Evolutionary conservation across 495 filamentous ascomycete genomes (phyloP).

Genomic region (Thozetella sp.): DNA sequence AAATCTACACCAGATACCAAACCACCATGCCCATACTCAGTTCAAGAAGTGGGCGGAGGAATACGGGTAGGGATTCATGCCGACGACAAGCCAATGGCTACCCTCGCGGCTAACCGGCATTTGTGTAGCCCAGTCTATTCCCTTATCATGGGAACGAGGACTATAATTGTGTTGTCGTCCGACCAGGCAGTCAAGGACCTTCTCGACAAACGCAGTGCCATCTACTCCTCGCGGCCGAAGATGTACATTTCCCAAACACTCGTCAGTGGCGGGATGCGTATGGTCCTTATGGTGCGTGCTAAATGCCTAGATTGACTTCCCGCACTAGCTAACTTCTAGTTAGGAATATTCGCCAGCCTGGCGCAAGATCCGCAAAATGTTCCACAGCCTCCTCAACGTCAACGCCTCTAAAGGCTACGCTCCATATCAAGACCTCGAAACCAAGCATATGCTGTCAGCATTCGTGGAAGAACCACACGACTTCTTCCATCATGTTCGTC

Average conservation of each 20-base stretch:
- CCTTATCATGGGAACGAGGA: constrained; percentile 27
- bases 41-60: constrained; percentile 28
- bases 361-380: constrained; percentile 30
- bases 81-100: not conserved
- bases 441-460: constrained; percentile 22
- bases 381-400: constrained; percentile 37
- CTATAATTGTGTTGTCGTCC: constrained; percentile 21
- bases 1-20: constrained; percentile 30
- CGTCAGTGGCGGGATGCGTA: constrained; percentile 9
- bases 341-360: constrained; percentile 25
- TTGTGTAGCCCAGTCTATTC: constrained; percentile 19
- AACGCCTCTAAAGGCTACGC: constrained; percentile 20
- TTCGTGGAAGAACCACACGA: constrained; percentile 18
- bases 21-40: constrained; percentile 16
- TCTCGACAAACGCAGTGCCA: constrained; percentile 24
- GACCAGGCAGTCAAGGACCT: constrained; percentile 25
- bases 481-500: constrained; percentile 23
- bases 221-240: constrained; percentile 25
- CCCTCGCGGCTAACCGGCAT: not conserved
- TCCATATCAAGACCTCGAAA: constrained; percentile 26
- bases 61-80: constrained; percentile 21
- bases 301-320: not conserved
- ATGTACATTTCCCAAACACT: constrained; percentile 17
- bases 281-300: constrained; percentile 11
- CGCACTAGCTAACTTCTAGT: not conserved